Percentiles rank a stretch among this genome's conserved stretches.
These are phyloP conservation scores for Microcera coccophila DNA, from an alignment of 2,329 filamentous ascomycete genomes.

Conservation along the genomic window DNA sequence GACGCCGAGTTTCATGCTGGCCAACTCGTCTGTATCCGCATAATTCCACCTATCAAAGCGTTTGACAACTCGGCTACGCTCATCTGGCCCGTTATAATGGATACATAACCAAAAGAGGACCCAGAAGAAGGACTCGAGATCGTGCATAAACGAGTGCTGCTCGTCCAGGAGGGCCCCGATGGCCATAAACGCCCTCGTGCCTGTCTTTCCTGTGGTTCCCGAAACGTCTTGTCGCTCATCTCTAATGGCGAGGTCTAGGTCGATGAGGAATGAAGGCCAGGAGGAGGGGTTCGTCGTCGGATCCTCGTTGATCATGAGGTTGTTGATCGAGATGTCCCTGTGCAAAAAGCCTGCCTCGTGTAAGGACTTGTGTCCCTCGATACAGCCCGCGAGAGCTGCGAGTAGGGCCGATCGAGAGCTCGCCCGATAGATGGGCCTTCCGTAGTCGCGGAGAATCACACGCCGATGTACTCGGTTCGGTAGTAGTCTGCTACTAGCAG, in stretches of 20 bases:
- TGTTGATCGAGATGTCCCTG: slow-evolving; percentile 39
- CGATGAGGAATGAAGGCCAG: slow-evolving; percentile 37
- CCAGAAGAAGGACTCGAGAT: slow-evolving; percentile 47
- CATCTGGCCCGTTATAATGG: slow-evolving; percentile 27
- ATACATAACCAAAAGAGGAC: slow-evolving; percentile 45
- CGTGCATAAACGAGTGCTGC: slow-evolving; percentile 42
- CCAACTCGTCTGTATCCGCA: not conserved
- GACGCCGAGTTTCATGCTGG: slow-evolving; percentile 1
- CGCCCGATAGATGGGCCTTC: slow-evolving; percentile 38
- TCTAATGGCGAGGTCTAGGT: slow-evolving; percentile 33
- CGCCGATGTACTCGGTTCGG: slow-evolving; percentile 4
- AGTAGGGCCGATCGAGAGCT: slow-evolving; percentile 35
- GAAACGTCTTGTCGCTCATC: slow-evolving; percentile 29
- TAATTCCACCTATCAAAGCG: slow-evolving; percentile 1
- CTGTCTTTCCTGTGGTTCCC: slow-evolving; percentile 37
- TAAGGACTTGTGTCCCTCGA: slow-evolving; percentile 35
- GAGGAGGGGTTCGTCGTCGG: slow-evolving; percentile 33
- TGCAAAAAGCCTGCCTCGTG: slow-evolving; percentile 36
- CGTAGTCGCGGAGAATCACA: slow-evolving; percentile 35
- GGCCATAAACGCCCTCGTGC: slow-evolving; percentile 43
- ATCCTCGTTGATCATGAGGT: slow-evolving; percentile 43
- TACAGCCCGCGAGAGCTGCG: slow-evolving; percentile 33
- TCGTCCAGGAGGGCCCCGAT: slow-evolving; percentile 40
- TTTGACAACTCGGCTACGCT: not conserved
- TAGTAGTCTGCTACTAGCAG: slow-evolving; percentile 1